Percentiles rank a stretch among this genome's conserved stretches.
These are phyloP conservation scores for Neurospora sp. DNA, from an alignment of 495 filamentous ascomycete species.

Conservation along the genomic window DNA sequence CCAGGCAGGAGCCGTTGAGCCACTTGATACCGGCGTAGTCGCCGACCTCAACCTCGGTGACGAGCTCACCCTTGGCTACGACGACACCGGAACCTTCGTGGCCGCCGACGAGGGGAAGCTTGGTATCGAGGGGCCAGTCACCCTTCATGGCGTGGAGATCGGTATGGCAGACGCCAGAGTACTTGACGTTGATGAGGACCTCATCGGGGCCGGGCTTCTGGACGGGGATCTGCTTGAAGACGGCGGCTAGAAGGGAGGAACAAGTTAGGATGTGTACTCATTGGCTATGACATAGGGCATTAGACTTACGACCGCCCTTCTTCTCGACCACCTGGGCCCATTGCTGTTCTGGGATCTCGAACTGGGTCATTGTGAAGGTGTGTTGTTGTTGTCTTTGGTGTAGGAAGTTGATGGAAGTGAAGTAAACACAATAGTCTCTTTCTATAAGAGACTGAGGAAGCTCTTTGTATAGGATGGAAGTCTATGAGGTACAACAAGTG, in stretches of 20 bases:
- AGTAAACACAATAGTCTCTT: background rate
- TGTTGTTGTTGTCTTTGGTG: background rate
- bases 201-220: conserved; percentile 72
- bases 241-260: conserved; percentile 31
- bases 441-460: background rate
- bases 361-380: conserved; percentile 16
- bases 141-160: conserved; percentile 78
- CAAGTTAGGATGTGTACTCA: background rate
- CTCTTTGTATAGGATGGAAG: background rate
- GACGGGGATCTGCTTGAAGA: conserved; percentile 78
- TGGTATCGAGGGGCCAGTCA: conserved; percentile 74
- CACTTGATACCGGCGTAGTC: conserved; percentile 83
- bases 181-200: conserved; percentile 85
- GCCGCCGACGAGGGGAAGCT: conserved; percentile 82
- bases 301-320: conserved; percentile 51
- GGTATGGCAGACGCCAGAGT: conserved; percentile 89
- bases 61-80: conserved; percentile 65
- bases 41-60: conserved; percentile 63
- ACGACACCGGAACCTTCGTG: conserved; percentile 87
- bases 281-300: too few species aligned
- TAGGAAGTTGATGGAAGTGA: background rate
- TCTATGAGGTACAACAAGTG: background rate
- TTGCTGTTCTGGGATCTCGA: conserved; percentile 59
- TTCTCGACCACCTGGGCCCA: conserved; percentile 82
- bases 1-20: conserved; percentile 74